Percentiles rank a stretch among this genome's conserved stretches.
Evolutionary conservation across 805 yeast genomes (phyloP).

Genomic region (Cyberlindnera mrakii): DNA sequence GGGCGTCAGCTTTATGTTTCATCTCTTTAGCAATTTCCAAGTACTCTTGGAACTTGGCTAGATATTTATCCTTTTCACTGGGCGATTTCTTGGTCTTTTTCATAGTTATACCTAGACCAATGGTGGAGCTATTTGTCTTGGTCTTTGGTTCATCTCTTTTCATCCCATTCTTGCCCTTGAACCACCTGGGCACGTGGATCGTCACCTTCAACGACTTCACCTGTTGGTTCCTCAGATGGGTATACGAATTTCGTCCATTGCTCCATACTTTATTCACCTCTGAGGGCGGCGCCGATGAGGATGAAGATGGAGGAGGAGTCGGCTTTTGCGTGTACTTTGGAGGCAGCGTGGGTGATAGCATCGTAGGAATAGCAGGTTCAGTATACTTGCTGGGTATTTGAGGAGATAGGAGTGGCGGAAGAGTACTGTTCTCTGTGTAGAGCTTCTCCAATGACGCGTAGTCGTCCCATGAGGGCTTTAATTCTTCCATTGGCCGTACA

Average conservation of each 20-base stretch:
- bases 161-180: neutral
- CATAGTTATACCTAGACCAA: neutral
- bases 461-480: conserved; percentile 1
- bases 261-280: conserved; percentile 4
- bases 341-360: conserved; percentile 20
- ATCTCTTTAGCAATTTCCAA: conserved; percentile 7
- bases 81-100: neutral
- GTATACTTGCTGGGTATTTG: conserved; percentile 6
- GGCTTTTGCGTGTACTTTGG: conserved; percentile 7
- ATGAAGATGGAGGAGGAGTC: conserved; percentile 2
- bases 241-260: conserved; percentile 10
- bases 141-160: neutral
- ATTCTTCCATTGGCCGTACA: neutral
- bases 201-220: conserved; percentile 4
- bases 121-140: neutral
- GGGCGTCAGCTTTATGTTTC: conserved; percentile 18
- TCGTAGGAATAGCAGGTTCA: conserved; percentile 7
- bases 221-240: neutral
- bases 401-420: conserved; percentile 13
- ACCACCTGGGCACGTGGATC: conserved; percentile 12
- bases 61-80: neutral
- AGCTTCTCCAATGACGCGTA: neutral
- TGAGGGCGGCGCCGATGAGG: neutral
- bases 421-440: neutral
- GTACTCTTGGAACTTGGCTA: conserved; percentile 1